Evolutionary conservation across 2,329 filamentous ascomycete genomes (phyloP).

Genomic region (Aspergillus niger): DNA sequence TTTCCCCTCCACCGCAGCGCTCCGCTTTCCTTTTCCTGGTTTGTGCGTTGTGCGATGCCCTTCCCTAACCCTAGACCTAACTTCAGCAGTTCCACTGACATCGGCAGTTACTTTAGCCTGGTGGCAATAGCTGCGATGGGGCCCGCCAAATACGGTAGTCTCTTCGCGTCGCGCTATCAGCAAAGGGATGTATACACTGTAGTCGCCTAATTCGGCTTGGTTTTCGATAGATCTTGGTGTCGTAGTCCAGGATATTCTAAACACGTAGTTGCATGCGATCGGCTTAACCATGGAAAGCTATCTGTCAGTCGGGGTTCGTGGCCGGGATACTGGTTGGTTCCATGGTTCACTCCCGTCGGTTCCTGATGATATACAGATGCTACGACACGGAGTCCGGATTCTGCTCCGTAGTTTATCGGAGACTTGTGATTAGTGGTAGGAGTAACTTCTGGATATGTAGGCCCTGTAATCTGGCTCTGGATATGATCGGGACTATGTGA

Average conservation of each 20-base stretch:
- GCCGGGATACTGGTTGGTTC: neutral
- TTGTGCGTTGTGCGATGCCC: slow-evolving; percentile 3
- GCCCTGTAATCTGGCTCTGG: too few relatives aligned
- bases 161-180: too few relatives aligned
- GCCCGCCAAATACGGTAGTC: neutral
- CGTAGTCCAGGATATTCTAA: too few relatives aligned
- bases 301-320: neutral
- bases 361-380: neutral
- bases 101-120: neutral
- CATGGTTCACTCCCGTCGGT: slow-evolving; percentile 5
- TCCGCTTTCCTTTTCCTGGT: neutral
- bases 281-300: neutral
- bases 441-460: too few relatives aligned
- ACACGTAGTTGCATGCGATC: neutral
- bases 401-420: too few relatives aligned
- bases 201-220: too few relatives aligned
- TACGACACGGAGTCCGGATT: too few relatives aligned
- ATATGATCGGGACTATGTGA: too few relatives aligned
- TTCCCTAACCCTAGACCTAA: neutral
- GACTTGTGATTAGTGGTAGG: too few relatives aligned
- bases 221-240: too few relatives aligned
- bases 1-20: neutral
- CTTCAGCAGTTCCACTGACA: neutral
- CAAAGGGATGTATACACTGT: too few relatives aligned
- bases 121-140: neutral